Evolutionary conservation across 257 asterid species (phyloP).

Genomic region (Catharanthus roseus): DNA sequence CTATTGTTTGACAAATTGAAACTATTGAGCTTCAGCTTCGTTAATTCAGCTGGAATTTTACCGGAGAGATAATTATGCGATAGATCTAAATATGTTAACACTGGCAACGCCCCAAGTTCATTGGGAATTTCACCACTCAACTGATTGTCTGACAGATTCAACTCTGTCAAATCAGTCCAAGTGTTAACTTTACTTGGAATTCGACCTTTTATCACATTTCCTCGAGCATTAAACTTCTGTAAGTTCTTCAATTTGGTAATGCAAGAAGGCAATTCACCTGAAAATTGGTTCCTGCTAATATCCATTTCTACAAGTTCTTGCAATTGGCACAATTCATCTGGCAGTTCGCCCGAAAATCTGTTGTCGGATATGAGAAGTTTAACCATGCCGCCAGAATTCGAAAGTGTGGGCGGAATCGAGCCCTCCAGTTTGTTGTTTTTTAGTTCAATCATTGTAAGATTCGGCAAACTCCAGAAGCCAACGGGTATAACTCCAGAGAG

Average conservation of each 20-base stretch:
- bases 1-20: slow-evolving; percentile 66
- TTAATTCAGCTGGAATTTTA: slow-evolving; percentile 47
- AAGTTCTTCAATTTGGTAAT: slow-evolving; percentile 38
- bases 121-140: slow-evolving; percentile 59
- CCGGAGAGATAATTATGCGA: slow-evolving; percentile 60
- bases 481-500: slow-evolving; percentile 53
- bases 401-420: slow-evolving; percentile 44
- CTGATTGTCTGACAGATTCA: slow-evolving; percentile 64
- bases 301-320: slow-evolving; percentile 41
- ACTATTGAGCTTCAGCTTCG: slow-evolving; percentile 56
- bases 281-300: slow-evolving; percentile 41
- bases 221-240: slow-evolving; percentile 54
- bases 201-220: slow-evolving; percentile 49
- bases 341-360: slow-evolving; percentile 52
- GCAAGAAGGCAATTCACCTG: slow-evolving; percentile 68
- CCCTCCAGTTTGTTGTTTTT: slow-evolving; percentile 58
- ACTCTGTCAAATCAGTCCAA: slow-evolving; percentile 49
- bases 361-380: slow-evolving; percentile 51
- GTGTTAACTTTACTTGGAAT: slow-evolving; percentile 41
- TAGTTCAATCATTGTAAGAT: slow-evolving; percentile 44
- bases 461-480: slow-evolving; percentile 55
- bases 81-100: slow-evolving; percentile 53
- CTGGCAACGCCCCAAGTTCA: slow-evolving; percentile 53
- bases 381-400: slow-evolving; percentile 35
- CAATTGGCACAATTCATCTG: slow-evolving; percentile 41